Percentiles rank a stretch among this genome's conserved stretches.
These are phyloP conservation scores for Yamadazyma nakazawae DNA, from an alignment of 805 yeast species.

Conservation along the genomic window DNA sequence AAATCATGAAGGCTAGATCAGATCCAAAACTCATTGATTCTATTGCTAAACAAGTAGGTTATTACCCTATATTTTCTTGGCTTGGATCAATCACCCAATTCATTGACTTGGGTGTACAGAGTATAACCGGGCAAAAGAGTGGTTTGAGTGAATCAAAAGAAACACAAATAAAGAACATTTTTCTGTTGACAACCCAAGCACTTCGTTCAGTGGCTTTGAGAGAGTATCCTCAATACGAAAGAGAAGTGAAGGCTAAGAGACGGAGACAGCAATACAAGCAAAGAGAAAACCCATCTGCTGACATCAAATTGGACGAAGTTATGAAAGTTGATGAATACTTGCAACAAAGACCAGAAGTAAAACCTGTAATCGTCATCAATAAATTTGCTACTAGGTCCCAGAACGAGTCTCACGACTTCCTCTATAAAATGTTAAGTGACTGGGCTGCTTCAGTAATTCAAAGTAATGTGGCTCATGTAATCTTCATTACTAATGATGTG, in stretches of 20 bases:
- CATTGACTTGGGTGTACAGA: conserved; percentile 81
- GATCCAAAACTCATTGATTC: conserved; percentile 66
- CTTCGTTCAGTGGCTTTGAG: conserved; percentile 56
- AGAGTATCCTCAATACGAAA: conserved; percentile 29
- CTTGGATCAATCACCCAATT: conserved; percentile 73
- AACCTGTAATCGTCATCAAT: conserved; percentile 83
- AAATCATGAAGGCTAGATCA: conserved; percentile 65
- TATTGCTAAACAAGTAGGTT: conserved; percentile 78
- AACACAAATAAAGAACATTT: conserved; percentile 74
- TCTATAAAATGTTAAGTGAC: conserved; percentile 73
- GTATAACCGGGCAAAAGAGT: conserved; percentile 90
- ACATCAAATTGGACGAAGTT: conserved; percentile 19
- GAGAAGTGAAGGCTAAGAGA: conserved; percentile 17
- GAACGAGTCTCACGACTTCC: conserved; percentile 48
- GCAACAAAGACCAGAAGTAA: conserved; percentile 78
- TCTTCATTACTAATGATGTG: conserved; percentile 81
- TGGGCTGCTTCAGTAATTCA: conserved; percentile 83
- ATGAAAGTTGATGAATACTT: conserved; percentile 76
- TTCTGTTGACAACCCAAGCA: conserved; percentile 67
- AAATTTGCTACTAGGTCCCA: conserved; percentile 60
- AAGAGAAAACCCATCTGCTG: conserved; percentile 17
- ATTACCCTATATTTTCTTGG: conserved; percentile 94
- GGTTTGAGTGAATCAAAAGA: conserved; percentile 84
- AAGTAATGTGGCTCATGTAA: conserved; percentile 83
- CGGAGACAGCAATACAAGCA: conserved; percentile 18